These are phyloP conservation scores for Silene noctiflora DNA, from an alignment of 179 eudicot genomes.

Conservation along the genomic window DNA sequence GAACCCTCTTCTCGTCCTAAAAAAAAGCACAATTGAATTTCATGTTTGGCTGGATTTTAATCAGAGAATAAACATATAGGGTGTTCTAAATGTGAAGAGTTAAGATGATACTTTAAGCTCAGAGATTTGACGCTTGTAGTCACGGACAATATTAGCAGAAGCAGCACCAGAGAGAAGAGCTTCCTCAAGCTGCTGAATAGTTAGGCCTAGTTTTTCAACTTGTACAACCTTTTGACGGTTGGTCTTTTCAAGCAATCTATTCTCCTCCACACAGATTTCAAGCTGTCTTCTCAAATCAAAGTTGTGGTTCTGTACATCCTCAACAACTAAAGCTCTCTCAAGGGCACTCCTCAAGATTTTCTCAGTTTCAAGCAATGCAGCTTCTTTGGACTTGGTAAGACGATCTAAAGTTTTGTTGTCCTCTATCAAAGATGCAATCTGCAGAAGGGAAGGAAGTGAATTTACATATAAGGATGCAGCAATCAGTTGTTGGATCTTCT, in stretches of 20 bases:
- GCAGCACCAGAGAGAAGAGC: conserved; percentile 80
- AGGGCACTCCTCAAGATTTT: conserved; percentile 83
- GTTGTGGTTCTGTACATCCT: conserved; percentile 92
- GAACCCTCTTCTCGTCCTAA: conserved; percentile 81
- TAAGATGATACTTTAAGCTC: conserved; percentile 53
- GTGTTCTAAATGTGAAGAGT: not conserved
- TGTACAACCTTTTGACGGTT: conserved; percentile 83
- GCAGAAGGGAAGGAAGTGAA: conserved; percentile 10
- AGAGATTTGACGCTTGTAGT: conserved; percentile 63
- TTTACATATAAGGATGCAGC: not conserved
- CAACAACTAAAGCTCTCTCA: conserved; percentile 83
- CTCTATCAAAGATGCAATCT: conserved; percentile 68
- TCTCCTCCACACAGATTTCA: conserved; percentile 90
- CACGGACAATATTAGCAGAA: conserved; percentile 78
- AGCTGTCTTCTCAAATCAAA: conserved; percentile 75
- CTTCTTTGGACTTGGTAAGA: conserved; percentile 79
- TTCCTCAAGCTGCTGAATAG: conserved; percentile 82
- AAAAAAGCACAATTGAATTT: not conserved
- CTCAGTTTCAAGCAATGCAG: conserved; percentile 87
- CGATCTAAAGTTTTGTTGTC: conserved; percentile 83
- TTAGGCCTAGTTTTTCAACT: conserved; percentile 81
- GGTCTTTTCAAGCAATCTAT: conserved; percentile 72
- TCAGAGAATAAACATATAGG: conserved; percentile 2
- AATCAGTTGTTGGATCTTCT: too few species aligned
- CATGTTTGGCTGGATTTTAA: not conserved